phyloP scores from a whole-genome alignment of 2,329 filamentous ascomycete genomes.

The Apiospora phragmitis region DNA sequence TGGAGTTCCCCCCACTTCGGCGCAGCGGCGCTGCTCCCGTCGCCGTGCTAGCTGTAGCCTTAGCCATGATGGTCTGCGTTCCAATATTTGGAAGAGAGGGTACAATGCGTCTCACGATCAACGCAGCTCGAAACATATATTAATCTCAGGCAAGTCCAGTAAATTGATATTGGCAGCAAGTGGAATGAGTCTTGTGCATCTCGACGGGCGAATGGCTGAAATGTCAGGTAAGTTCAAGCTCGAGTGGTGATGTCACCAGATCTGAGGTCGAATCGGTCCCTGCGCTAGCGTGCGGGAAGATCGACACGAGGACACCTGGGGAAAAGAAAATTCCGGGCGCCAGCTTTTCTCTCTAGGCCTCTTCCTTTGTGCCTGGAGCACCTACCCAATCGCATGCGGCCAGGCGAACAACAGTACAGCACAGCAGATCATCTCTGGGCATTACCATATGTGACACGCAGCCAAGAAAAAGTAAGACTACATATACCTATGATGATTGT shows the following conservation, averaged over 20 bases:
- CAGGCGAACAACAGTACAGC: background rate
- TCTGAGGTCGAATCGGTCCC: slow-evolving; percentile 13
- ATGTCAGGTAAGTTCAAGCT: too few relatives aligned
- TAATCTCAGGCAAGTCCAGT: background rate
- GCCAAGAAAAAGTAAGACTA: too few relatives aligned
- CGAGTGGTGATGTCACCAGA: slow-evolving; percentile 11
- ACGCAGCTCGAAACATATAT: background rate
- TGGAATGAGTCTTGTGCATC: background rate
- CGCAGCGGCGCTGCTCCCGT: slow-evolving; percentile 3
- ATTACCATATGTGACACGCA: too few relatives aligned
- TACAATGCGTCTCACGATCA: background rate
- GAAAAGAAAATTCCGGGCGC: background rate
- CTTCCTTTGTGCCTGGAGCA: background rate
- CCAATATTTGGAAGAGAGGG: background rate
- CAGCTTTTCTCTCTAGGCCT: background rate
- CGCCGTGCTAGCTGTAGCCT: slow-evolving; percentile 9
- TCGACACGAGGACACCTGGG: background rate
- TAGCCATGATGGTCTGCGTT: slow-evolving; percentile 14
- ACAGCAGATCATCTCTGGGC: too few relatives aligned
- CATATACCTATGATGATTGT: background rate
- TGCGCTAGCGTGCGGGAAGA: slow-evolving; percentile 13
- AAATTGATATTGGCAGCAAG: background rate
- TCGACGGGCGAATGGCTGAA: background rate
- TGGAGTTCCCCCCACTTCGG: slow-evolving; percentile 12
- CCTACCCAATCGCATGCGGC: background rate